These are phyloP conservation scores for Candida chilensis DNA, from an alignment of 805 yeast genomes.

Conservation along the genomic window DNA sequence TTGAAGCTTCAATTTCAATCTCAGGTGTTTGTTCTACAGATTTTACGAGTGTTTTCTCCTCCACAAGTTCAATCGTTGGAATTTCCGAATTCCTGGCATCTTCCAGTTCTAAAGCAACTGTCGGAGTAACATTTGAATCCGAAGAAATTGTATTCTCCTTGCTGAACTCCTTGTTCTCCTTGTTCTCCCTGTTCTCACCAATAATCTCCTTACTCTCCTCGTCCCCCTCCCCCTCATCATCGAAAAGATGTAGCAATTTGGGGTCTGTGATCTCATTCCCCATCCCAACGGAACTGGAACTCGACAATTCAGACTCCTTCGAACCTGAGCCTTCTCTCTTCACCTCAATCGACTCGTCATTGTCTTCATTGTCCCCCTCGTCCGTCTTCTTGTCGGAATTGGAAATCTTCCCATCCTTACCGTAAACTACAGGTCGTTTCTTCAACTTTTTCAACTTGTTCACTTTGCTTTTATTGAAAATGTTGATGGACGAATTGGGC, in stretches of 20 bases:
- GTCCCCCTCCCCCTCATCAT: neutral
- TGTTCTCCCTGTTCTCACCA: neutral
- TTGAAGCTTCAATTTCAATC: no score
- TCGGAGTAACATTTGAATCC: no score
- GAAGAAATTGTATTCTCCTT: neutral
- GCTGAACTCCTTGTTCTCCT: neutral
- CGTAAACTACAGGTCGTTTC: neutral
- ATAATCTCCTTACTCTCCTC: slow-evolving; percentile 1
- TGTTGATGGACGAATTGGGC: no score
- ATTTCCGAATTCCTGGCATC: neutral
- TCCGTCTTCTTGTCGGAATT: neutral
- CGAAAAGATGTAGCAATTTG: neutral
- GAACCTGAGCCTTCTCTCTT: neutral
- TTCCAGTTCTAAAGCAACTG: no score
- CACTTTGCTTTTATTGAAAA: neutral
- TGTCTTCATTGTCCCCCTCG: neutral
- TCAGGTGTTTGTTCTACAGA: no score
- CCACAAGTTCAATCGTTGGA: no score
- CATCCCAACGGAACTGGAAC: neutral
- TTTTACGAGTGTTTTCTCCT: no score
- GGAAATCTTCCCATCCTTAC: slow-evolving; percentile 1
- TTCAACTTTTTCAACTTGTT: slow-evolving; percentile 1
- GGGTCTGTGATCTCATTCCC: neutral
- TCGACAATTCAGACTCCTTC: neutral
- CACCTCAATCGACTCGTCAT: neutral